Percentiles rank a stretch among this genome's conserved stretches.
phyloP scores from a whole-genome alignment of 495 filamentous ascomycete genomes.

The Thozetella sp. region DNA sequence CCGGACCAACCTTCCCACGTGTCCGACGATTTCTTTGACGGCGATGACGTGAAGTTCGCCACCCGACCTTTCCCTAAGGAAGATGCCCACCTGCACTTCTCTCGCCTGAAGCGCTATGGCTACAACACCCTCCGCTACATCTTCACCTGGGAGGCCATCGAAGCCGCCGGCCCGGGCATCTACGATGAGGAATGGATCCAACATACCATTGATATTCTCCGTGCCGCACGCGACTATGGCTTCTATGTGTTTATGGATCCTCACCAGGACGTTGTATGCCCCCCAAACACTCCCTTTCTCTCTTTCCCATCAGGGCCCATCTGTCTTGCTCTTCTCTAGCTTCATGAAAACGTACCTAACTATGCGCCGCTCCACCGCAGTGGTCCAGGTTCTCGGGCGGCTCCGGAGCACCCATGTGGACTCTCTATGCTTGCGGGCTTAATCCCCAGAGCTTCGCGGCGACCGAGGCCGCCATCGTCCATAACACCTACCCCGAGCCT shows the following conservation, averaged over 20 bases:
- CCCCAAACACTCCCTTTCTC: too few relatives aligned
- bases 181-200: constrained; percentile 95
- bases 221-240: constrained; percentile 83
- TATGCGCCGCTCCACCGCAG: constrained; percentile 31
- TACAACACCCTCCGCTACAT: constrained; percentile 97
- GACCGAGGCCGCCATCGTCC: constrained; percentile 91
- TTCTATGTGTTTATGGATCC: constrained; percentile 98
- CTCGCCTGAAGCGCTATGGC: constrained; percentile 81
- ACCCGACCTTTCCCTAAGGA: constrained; percentile 79
- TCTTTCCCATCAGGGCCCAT: too few relatives aligned
- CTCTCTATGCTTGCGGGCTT: constrained; percentile 88
- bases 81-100: constrained; percentile 86
- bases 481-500: constrained; percentile 91
- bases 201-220: constrained; percentile 83
- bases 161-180: constrained; percentile 86
- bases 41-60: constrained; percentile 88
- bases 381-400: constrained; percentile 95
- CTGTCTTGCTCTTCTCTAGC: not conserved
- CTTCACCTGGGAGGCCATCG: constrained; percentile 99
- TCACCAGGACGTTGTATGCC: constrained; percentile 89
- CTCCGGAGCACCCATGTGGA: constrained; percentile 97
- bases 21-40: constrained; percentile 83
- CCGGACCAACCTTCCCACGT: constrained; percentile 84
- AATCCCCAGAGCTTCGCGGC: constrained; percentile 81
- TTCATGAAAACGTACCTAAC: not conserved